Base-by-base conservation (phyloP, 305 asterid species). In the Fraxinus floribunda region DNA sequence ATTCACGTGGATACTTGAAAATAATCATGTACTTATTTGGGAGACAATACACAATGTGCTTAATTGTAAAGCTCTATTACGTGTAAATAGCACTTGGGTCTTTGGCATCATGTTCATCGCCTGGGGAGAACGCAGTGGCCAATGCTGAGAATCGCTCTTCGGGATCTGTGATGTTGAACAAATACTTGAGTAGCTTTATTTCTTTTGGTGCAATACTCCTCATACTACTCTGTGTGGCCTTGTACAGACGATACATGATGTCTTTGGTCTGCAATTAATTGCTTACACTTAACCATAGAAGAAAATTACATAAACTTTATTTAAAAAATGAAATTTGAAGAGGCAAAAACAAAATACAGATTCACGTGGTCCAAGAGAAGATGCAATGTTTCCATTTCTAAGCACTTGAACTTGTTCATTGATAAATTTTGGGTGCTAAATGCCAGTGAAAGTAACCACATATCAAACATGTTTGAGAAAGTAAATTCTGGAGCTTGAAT, bases 141-240 rank as follows among this genome's bases (percentile, higher is more conserved):
- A 96, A 89, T 34, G 99, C 95, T 68, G 99, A 92, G 88, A 96
- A 96, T 74, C 99, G 85, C 84, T 96, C 98, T 86, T 96, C 99
- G 18, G 99, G 99, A 86, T 96, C 98, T 13, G 90, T 86, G 86
- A 96, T 92, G 89, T 96, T 94, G 36, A 94, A 90, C 88, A 96
- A 81, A 86, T 93, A 86, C 91, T 96, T 96, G 44, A 94, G 93
- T 76, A 96, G 85, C 83, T 94, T 94, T 57, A 96, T 94, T 91
- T 95, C 99, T 87, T 94, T 93, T 34, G 99, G 99, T 55, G 87
- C 89, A 77, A 94, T 94, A 85, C 95, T 96, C 87, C 91, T 94
- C 81, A 96, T 76, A 86, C 97, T 93, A 85, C 93, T 93, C 55
- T 94, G 94, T 52, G 98, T 91, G 75, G 98, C 91, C 88, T 93